phyloP scores from a whole-genome alignment of 768 basidiomycete genomes.

The Russula sp. region DNA sequence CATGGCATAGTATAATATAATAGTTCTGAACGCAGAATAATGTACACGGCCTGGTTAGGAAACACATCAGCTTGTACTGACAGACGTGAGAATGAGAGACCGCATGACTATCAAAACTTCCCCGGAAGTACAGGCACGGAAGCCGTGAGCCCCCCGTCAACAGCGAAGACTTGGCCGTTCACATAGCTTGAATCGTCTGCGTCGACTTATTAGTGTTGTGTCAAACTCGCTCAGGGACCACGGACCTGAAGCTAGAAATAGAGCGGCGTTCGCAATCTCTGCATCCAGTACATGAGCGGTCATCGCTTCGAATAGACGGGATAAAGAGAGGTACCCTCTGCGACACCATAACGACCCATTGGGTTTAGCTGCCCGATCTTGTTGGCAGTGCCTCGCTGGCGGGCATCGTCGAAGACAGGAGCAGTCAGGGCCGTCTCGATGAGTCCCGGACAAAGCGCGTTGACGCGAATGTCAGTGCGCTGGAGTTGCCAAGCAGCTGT shows the following conservation, averaged over 20 bases:
- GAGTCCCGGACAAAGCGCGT: constrained; percentile 85
- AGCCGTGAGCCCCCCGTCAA: constrained; percentile 82
- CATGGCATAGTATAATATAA: too few relatives aligned
- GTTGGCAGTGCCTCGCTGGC: constrained; percentile 62
- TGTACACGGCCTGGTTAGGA: background rate
- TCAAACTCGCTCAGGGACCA: constrained; percentile 3
- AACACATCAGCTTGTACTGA: background rate
- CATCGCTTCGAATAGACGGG: background rate
- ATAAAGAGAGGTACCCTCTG: constrained; percentile 55
- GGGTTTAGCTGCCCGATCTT: constrained; percentile 87
- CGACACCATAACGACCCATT: constrained; percentile 73
- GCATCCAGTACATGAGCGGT: constrained; percentile 25
- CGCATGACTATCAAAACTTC: constrained; percentile 50
- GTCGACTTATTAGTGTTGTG: background rate
- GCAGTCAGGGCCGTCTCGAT: constrained; percentile 93
- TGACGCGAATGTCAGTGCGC: constrained; percentile 82
- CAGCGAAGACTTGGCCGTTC: constrained; percentile 82
- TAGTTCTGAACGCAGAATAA: too few relatives aligned
- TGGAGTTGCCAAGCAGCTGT: constrained; percentile 77
- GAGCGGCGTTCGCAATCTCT: constrained; percentile 85
- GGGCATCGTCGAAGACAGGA: constrained; percentile 72
- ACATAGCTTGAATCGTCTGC: constrained; percentile 93
- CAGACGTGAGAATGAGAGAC: background rate
- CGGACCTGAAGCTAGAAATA: constrained; percentile 85
- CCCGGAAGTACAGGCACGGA: constrained; percentile 80